Conservation (phyloP, 1,284 basidiomycete genomes). For the Ustilago trichophora region DNA sequence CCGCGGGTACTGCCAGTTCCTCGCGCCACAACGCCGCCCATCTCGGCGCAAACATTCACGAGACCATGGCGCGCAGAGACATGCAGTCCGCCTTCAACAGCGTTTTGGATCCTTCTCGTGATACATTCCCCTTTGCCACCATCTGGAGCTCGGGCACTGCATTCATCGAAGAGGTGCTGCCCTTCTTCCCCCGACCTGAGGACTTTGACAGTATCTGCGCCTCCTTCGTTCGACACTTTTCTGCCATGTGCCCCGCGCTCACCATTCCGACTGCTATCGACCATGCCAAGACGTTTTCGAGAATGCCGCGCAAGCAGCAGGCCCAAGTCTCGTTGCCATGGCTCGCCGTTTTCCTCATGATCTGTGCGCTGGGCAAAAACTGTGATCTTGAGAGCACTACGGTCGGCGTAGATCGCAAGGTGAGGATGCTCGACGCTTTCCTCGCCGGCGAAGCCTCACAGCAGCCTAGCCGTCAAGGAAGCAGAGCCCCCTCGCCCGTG, state of each 20-base stretch:
- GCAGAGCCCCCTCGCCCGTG: conserved; percentile 17
- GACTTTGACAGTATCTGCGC: conserved; percentile 43
- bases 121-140: conserved; percentile 44
- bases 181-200: conserved; percentile 31
- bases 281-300: conserved; percentile 25
- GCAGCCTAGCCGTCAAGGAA: conserved; percentile 19
- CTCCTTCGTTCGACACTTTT: conserved; percentile 31
- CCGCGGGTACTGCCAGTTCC: conserved; percentile 4
- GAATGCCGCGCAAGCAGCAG: conserved; percentile 31
- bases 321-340: conserved; percentile 24
- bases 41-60: conserved; percentile 9
- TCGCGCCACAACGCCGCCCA: conserved; percentile 3
- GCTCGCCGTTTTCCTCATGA: conserved; percentile 44
- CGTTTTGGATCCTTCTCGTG: conserved; percentile 34
- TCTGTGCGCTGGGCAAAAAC: conserved; percentile 41
- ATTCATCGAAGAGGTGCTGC: conserved; percentile 42
- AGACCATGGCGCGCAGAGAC: conserved; percentile 25
- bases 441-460: conserved; percentile 21
- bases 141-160: conserved; percentile 45
- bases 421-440: conserved; percentile 34
- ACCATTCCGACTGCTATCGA: conserved; percentile 33
- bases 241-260: conserved; percentile 30
- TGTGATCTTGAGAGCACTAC: conserved; percentile 37
- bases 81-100: conserved; percentile 41
- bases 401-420: conserved; percentile 29